These are phyloP conservation scores for Plenodomus tracheiphilus DNA, from an alignment of 2,329 filamentous ascomycete genomes.

Conservation along the genomic window DNA sequence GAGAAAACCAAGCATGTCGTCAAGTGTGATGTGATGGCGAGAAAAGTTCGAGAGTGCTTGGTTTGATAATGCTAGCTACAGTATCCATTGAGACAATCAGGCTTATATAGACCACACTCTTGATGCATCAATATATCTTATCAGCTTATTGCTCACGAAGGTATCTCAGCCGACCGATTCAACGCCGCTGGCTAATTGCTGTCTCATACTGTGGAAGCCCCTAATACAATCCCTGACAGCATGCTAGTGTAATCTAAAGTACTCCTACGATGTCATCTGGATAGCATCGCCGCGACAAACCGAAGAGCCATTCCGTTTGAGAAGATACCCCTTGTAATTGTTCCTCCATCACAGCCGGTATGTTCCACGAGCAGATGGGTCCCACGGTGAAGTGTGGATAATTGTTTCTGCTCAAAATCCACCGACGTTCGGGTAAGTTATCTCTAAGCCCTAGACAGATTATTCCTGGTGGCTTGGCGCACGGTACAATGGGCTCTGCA, in stretches of 20 bases:
- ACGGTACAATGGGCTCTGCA: no score
- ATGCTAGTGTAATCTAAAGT: not conserved
- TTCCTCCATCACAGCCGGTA: no score
- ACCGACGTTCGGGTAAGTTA: not conserved
- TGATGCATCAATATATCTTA: not conserved
- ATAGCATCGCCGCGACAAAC: not conserved
- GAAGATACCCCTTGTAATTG: no score
- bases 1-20: not conserved
- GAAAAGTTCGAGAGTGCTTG: not conserved
- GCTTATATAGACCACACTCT: not conserved
- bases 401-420: not conserved
- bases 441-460: not conserved
- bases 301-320: not conserved
- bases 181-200: not conserved
- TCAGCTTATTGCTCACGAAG: not conserved
- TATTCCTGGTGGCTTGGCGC: not conserved
- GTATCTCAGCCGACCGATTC: not conserved
- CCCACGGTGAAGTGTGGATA: not conserved
- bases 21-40: not conserved
- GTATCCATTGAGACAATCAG: not conserved
- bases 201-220: not conserved
- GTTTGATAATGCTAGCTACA: not conserved
- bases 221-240: not conserved
- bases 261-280: not conserved
- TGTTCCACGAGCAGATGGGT: no score